Evolutionary conservation across 176 grass and related monocot species (phyloP), one percentile per base, ranked within the genome.

Genomic region (Pharus latifolius): DNA sequence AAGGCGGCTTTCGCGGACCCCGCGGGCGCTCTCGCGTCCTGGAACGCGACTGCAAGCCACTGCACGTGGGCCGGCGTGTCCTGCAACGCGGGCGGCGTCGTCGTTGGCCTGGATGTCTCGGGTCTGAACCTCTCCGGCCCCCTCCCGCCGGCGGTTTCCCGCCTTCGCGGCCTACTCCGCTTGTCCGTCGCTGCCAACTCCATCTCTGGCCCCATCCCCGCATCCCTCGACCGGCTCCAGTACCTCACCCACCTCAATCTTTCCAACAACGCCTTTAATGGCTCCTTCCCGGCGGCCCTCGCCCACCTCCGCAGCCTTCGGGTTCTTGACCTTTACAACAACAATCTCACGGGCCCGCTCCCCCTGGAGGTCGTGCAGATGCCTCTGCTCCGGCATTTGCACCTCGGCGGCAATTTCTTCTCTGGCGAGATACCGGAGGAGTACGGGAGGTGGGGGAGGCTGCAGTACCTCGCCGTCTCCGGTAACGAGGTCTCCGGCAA

Each of bases 371-470:
- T 97, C 31, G 70, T 70, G 23, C 29, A 50, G 23, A 75, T 97
- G 59, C 65, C 68, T 14, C 13, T 44, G 78, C 88, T 96, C 65
- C 77, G 69, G 23, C 83, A 78, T 56, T 72, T 96, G 1, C 85
- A 96, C 56, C 85, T 96, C 48, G 86, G 85, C 3, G 83, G 85
- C 31, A 96, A 96, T 78, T 80, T 60, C 71, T 88, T 96, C 69
- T 77, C 69, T 19, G 88, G 92, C 14, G 45, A 72, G 67, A 89
- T 96, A 7, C 92, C 92, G 5, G 63, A 55, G 16, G 86, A 83
- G 24, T 86, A 87, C 63, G 93, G 93, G 22, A 19, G 69, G 0
- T 84, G 81, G 74, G 1, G 26, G 13, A 48, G 34, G 2, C 25
- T 97, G 28, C 67, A 80, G 61, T 90, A 84, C 69, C 83, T 97